Evolutionary conservation across 768 basidiomycete genomes (phyloP), one percentile per base, ranked within the genome.

Genomic region (Amanita thiersii): DNA sequence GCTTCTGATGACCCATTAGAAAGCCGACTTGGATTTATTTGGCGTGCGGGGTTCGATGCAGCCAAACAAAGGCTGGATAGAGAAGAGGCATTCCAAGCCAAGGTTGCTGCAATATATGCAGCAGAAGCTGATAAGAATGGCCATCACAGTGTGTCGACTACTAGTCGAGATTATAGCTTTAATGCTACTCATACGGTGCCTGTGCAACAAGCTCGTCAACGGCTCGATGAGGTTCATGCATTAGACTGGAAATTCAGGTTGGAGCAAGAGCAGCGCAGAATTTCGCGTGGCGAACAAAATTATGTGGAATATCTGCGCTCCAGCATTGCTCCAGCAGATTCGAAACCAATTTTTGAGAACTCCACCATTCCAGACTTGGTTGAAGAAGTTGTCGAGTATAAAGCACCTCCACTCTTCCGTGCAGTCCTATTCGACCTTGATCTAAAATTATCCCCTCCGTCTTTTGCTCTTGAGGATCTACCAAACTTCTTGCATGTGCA

Each of bases 1-100:
- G 80, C 80, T 18, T 76, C 79, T 17, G 93, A 98, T 57, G 86
- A 91, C 51, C 75, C 81, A 1, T 77, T 96, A 43, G 93, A 98
- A 59, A 72, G 75, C 11, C 75, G 70, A 45, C 61, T 96, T 14
- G 84, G 77, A 25, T 65, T 84, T 6, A 85, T 89, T 21, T 86
- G 77, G 70, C 69, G 75, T 45, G 73, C 77, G 36, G 91, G 89
- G 0, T 61, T 73, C 26, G 74, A 78, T 28, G 91, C 90, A 36
- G 79, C 81, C 29, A 72, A 70, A 39, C 70, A 76, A 10, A 69
- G 92, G 21, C 59, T 79, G 33, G 83, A 80, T 37, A 75, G 90
- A 1, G 85, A 91, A 43, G 78, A 81, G 23, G 88, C 86, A 1
- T 94, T 94, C 57, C 63, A 68, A 10, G 81, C 79, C 4, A 92